Evolutionary conservation across 108 stramenopile genomes (phyloP), one percentile per base, ranked within the genome.

Genomic region (Seminavis robusta): DNA sequence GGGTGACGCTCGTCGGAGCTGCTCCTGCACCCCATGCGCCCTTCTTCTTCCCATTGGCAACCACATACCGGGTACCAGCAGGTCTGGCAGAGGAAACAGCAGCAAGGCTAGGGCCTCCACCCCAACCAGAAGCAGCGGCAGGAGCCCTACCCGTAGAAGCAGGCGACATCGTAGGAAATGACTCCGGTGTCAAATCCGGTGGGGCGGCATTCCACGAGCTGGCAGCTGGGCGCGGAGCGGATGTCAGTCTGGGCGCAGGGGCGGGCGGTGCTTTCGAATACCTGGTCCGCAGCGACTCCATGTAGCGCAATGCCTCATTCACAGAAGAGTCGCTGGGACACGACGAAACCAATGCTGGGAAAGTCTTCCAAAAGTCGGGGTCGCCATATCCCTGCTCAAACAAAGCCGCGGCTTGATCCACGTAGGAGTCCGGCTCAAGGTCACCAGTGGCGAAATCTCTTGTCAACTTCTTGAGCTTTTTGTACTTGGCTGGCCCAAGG

Each of bases 371-470:
- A 58, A 90, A 88, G 2, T 61, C 71, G 8, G 55, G 42, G 51
- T 89, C 88, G 0, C 38, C 74, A 32, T 83, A 72, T 4, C 87
- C 83, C 24, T 40, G 38, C 31, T 88, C 83, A 64, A 94, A 94
- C 32, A 94, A 45, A 3, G 77, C 71, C 10, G 80, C 80, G 8
- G 80, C 43, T 19, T 65, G 59, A 29, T 88, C 83, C 7, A 94
- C 80, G 58, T 90, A 94, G 1, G 67, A 65, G 49, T 84, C 86
- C 23, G 84, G 77, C 11, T 57, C 39, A 3, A 79, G 48, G 4
- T 30, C 27, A 3, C 68, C 84, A 36, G 37, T 64, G 0, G 87
- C 84, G 57, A 90, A 83, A 11, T 76, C 68, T 38, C 47, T 59
- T 5, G 92, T 94, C 21, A 84, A 30, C 8, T 59, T 43, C 51